Conservation (phyloP, 2,329 filamentous ascomycete genomes). For the Trichoderma brevicompactum region DNA sequence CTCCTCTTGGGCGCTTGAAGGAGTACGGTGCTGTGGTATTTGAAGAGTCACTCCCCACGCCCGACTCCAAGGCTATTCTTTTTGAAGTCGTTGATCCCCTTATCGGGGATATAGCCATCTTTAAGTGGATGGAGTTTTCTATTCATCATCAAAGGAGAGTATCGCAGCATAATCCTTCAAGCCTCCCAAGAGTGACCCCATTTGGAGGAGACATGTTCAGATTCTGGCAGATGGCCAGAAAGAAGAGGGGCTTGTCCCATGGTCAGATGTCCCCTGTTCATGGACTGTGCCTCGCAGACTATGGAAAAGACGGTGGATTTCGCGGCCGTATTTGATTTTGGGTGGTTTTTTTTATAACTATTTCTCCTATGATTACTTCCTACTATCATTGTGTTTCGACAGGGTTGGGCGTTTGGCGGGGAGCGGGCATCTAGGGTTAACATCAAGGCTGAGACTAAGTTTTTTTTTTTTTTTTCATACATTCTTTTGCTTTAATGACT, state of each 20-base stretch:
- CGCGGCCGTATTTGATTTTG: not conserved
- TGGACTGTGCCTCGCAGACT: slow-evolving; percentile 16
- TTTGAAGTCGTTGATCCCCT: slow-evolving; percentile 20
- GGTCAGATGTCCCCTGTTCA: slow-evolving; percentile 21
- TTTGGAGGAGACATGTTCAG: slow-evolving; percentile 8
- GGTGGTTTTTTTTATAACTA: no score
- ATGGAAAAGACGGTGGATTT: slow-evolving; percentile 22
- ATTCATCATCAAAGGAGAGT: not conserved
- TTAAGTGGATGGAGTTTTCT: slow-evolving; percentile 18
- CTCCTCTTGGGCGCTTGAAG: slow-evolving; percentile 1
- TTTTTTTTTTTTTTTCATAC: not conserved
- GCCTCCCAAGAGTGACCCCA: not conserved
- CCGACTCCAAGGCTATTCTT: slow-evolving; percentile 13
- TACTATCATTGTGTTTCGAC: no score
- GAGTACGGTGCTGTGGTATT: slow-evolving; percentile 10
- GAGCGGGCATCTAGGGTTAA: no score
- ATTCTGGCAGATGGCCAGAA: slow-evolving; percentile 13
- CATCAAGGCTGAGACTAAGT: not conserved
- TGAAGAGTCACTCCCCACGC: slow-evolving; percentile 5
- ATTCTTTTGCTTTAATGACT: not conserved
- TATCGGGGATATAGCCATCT: slow-evolving; percentile 9
- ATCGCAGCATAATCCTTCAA: not conserved
- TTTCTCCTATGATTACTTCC: no score
- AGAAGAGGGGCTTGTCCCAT: slow-evolving; percentile 7
- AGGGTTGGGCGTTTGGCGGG: no score